Evolutionary conservation across 2,329 filamentous ascomycete genomes (phyloP).

Genomic region (Ceratocystis ficicola): DNA sequence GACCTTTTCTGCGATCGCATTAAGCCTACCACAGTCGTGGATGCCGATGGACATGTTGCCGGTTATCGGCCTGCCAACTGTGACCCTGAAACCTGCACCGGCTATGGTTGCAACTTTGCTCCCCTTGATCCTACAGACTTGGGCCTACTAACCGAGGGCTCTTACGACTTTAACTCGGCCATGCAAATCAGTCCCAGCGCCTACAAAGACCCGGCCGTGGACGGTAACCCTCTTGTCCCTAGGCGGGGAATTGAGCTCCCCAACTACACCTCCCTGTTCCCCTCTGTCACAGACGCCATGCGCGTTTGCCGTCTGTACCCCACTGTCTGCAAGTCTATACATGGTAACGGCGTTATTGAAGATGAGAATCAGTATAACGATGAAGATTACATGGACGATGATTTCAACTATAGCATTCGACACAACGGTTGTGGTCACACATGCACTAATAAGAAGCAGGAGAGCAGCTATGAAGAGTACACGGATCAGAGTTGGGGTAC

Average conservation of each 20-base stretch:
- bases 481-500: too few species aligned
- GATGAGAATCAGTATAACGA: slow-evolving; percentile 16
- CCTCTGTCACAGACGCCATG: slow-evolving; percentile 11
- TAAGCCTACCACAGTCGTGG: background rate
- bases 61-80: slow-evolving; percentile 10
- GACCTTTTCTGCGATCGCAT: slow-evolving; percentile 16
- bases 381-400: slow-evolving; percentile 7
- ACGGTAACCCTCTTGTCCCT: background rate
- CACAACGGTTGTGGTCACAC: slow-evolving; percentile 8
- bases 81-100: slow-evolving; percentile 14
- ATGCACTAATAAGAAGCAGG: slow-evolving; percentile 3
- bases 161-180: slow-evolving; percentile 18
- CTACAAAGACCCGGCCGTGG: background rate
- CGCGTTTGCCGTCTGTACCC: slow-evolving; percentile 17
- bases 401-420: background rate
- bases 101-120: slow-evolving; percentile 21
- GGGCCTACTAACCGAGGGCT: background rate
- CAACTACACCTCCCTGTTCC: background rate
- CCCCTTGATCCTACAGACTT: background rate
- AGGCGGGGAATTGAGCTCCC: background rate
- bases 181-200: slow-evolving; percentile 20
- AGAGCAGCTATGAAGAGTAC: background rate
- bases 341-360: slow-evolving; percentile 20
- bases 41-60: background rate
- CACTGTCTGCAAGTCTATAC: slow-evolving; percentile 6